phyloP scores from a whole-genome alignment of 352 stramenopile species.

The Phytophthora citrophthora region DNA sequence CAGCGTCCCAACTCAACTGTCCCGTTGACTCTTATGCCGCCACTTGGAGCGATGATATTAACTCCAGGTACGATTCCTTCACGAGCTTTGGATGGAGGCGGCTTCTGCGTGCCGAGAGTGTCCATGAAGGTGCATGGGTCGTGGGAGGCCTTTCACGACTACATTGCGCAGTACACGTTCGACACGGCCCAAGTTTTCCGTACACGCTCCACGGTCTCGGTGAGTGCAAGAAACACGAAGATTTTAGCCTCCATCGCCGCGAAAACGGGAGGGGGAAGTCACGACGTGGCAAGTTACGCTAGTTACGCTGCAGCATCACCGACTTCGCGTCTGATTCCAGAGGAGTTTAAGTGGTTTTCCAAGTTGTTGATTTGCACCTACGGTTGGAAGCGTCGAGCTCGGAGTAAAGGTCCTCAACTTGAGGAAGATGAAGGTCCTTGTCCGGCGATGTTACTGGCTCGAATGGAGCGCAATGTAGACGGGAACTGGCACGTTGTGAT shows the following conservation, averaged over 20 bases:
- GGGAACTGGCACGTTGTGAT: conserved; percentile 73
- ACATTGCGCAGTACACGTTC: conserved; percentile 60
- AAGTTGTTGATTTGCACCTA: conserved; percentile 83
- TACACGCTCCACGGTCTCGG: conserved; percentile 74
- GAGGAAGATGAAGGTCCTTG: conserved; percentile 37
- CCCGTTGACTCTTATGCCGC: conserved; percentile 15
- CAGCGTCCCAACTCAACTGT: conserved; percentile 5
- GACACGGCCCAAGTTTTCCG: conserved; percentile 72
- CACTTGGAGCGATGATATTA: conserved; percentile 33
- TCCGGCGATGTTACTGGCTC: conserved; percentile 72
- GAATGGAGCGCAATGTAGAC: conserved; percentile 68
- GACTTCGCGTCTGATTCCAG: conserved; percentile 48
- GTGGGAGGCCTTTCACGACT: conserved; percentile 70
- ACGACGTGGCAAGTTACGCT: conserved; percentile 44
- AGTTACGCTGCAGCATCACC: conserved; percentile 37
- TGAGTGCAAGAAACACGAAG: conserved; percentile 66
- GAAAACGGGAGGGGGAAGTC: conserved; percentile 21
- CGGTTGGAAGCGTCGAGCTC: conserved; percentile 73
- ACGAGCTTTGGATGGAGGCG: conserved; percentile 32
- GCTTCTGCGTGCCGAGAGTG: conserved; percentile 42
- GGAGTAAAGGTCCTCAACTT: conserved; percentile 39
- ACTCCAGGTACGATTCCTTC: conserved; percentile 41
- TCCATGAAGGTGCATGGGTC: conserved; percentile 55
- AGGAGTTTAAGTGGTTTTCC: conserved; percentile 72
- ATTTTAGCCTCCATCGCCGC: conserved; percentile 26